A percentile compares a stretch with the other conserved stretches of the same genome.
phyloP scores from a whole-genome alignment of 2,329 filamentous ascomycete species.

The Colletotrichum sp. region DNA sequence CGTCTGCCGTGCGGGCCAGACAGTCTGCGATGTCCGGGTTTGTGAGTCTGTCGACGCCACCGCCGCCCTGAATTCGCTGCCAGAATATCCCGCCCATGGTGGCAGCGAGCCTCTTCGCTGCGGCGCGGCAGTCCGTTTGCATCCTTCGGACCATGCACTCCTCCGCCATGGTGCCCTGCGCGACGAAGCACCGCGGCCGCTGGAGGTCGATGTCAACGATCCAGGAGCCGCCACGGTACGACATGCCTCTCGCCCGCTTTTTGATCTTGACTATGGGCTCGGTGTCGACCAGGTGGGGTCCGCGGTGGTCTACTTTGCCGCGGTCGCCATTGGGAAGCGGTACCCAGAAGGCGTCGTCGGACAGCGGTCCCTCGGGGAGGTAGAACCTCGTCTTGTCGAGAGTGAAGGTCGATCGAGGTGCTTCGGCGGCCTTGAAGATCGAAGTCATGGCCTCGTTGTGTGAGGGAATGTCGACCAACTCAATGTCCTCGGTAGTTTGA shows the following conservation, averaged over 20 bases:
- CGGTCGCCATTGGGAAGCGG: background rate
- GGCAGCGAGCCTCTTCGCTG: background rate
- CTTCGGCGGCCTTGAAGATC: background rate
- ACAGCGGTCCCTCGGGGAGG: background rate
- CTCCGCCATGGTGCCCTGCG: background rate
- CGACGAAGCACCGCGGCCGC: background rate
- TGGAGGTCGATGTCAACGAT: background rate
- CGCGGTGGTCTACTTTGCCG: background rate
- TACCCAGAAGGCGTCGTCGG: background rate
- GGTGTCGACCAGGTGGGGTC: background rate
- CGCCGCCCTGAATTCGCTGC: background rate
- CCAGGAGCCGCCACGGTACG: background rate
- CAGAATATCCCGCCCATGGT: background rate
- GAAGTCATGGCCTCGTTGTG: background rate
- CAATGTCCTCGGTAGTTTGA: background rate
- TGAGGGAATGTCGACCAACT: background rate
- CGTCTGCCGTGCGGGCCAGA: background rate
- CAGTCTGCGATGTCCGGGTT: background rate
- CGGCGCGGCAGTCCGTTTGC: background rate
- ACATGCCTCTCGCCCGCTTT: background rate
- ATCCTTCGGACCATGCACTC: background rate
- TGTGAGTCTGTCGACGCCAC: background rate
- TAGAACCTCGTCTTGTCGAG: constrained; percentile 1
- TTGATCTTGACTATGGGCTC: background rate
- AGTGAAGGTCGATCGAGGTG: background rate